Percentiles rank a stretch among this genome's conserved stretches.
Evolutionary conservation across 495 filamentous ascomycete species (phyloP).

Genomic region (Cercophora newfieldiana): DNA sequence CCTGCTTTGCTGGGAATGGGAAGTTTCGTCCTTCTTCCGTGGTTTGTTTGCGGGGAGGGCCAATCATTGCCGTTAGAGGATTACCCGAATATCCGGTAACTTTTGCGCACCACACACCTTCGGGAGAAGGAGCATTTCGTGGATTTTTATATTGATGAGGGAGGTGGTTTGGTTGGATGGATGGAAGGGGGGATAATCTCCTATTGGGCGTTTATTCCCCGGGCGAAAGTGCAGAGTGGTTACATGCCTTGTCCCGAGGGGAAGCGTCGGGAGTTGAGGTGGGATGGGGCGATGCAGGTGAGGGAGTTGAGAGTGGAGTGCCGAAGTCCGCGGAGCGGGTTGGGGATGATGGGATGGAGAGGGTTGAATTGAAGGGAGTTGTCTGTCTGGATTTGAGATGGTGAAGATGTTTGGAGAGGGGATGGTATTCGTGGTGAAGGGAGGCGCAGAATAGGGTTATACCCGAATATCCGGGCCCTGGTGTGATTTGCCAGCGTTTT

Average conservation of each 20-base stretch:
- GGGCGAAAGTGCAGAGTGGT: not conserved
- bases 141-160: no score
- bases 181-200: not conserved
- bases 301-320: not conserved
- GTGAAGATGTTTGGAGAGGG: not conserved
- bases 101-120: not conserved
- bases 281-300: not conserved
- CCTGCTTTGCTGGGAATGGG: not conserved
- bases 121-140: not conserved
- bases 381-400: not conserved
- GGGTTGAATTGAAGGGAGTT: no score
- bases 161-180: no score
- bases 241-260: not conserved
- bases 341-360: no score
- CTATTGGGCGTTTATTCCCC: not conserved
- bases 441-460: not conserved
- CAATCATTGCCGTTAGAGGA: no score
- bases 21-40: no score
- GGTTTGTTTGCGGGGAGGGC: no score
- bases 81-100: not conserved
- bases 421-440: not conserved
- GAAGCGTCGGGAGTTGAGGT: not conserved
- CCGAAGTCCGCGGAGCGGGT: no score
- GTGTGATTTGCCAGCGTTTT: not conserved
- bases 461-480: not conserved